A percentile compares a stretch with the other conserved stretches of the same genome.
Conservation (phyloP, 192 early-diverging fungal species). For the Kickxella alabastrina region DNA sequence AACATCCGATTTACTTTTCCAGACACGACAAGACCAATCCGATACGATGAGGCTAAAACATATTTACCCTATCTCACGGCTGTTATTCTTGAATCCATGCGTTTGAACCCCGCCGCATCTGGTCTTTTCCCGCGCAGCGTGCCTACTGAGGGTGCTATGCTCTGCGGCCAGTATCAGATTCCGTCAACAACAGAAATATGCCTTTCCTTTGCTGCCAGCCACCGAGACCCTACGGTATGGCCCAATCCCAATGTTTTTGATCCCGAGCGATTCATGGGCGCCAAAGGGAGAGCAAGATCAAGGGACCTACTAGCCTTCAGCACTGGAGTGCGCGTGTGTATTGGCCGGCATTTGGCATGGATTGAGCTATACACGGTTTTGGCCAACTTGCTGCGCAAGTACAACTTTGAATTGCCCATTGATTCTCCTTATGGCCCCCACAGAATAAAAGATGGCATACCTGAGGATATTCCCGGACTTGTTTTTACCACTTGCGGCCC, state of each 20-base stretch:
- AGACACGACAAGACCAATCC: slow-evolving; percentile 6
- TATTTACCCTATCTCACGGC: slow-evolving; percentile 35
- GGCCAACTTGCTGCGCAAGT: slow-evolving; percentile 40
- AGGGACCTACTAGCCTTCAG: slow-evolving; percentile 33
- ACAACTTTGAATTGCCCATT: slow-evolving; percentile 15
- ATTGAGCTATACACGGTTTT: slow-evolving; percentile 39
- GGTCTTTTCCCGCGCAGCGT: slow-evolving; percentile 25
- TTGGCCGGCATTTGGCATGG: slow-evolving; percentile 35
- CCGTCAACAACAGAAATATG: slow-evolving; percentile 15
- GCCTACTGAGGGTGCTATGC: slow-evolving; percentile 11
- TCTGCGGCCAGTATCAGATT: slow-evolving; percentile 9
- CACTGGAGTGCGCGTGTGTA: slow-evolving; percentile 33
- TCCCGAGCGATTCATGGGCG: slow-evolving; percentile 41
- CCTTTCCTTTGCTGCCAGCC: slow-evolving; percentile 24
- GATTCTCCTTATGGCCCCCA: slow-evolving; percentile 24
- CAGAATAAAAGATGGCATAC: not conserved
- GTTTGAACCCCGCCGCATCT: slow-evolving; percentile 23
- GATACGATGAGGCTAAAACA: slow-evolving; percentile 19
- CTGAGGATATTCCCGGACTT: slow-evolving; percentile 15
- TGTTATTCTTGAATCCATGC: slow-evolving; percentile 41
- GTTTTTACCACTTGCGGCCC: slow-evolving; percentile 26
- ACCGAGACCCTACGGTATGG: slow-evolving; percentile 22
- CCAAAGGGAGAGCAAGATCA: slow-evolving; percentile 6
- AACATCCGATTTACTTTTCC: slow-evolving; percentile 34
- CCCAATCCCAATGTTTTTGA: slow-evolving; percentile 17